phyloP scores from a whole-genome alignment of 1,139 yeast species.

The Saccharomycopsis hybrid region DNA sequence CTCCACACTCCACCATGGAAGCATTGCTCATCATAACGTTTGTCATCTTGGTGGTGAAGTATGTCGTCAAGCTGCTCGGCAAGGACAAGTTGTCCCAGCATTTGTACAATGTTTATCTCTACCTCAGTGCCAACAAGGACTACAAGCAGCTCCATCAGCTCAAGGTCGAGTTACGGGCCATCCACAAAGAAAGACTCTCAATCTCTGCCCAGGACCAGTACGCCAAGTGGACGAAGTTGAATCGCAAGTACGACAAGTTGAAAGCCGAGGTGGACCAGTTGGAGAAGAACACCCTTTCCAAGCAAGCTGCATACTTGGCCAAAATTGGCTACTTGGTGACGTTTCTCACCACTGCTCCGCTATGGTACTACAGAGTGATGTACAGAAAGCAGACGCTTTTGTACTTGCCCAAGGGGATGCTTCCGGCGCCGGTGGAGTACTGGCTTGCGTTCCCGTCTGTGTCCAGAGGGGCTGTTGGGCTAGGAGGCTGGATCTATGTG shows the following conservation, averaged over 20 bases:
- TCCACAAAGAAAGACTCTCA: constrained; percentile 48
- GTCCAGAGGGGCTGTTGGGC: constrained; percentile 47
- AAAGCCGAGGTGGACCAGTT: constrained; percentile 44
- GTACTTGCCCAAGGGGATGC: constrained; percentile 50
- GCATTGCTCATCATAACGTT: constrained; percentile 21
- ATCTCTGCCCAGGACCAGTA: constrained; percentile 90
- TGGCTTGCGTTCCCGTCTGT: constrained; percentile 55
- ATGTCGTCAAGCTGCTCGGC: constrained; percentile 2
- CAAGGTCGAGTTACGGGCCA: constrained; percentile 40
- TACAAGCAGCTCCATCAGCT: constrained; percentile 33
- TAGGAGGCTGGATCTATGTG: constrained; percentile 25
- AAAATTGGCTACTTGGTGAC: constrained; percentile 29
- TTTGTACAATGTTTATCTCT: constrained; percentile 36
- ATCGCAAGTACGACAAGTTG: constrained; percentile 60
- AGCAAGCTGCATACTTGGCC: constrained; percentile 20
- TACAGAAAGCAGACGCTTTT: constrained; percentile 55
- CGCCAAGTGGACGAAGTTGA: constrained; percentile 93
- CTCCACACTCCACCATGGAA: background rate
- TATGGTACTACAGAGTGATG: constrained; percentile 47
- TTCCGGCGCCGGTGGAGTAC: constrained; percentile 56
- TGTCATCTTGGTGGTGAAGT: constrained; percentile 25
- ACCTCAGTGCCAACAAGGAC: constrained; percentile 32
- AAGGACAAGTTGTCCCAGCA: background rate
- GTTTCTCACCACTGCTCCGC: constrained; percentile 36
- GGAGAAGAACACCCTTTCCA: constrained; percentile 26